phyloP scores from a whole-genome alignment of 441 rosid genomes.

The Populus hybrid region DNA sequence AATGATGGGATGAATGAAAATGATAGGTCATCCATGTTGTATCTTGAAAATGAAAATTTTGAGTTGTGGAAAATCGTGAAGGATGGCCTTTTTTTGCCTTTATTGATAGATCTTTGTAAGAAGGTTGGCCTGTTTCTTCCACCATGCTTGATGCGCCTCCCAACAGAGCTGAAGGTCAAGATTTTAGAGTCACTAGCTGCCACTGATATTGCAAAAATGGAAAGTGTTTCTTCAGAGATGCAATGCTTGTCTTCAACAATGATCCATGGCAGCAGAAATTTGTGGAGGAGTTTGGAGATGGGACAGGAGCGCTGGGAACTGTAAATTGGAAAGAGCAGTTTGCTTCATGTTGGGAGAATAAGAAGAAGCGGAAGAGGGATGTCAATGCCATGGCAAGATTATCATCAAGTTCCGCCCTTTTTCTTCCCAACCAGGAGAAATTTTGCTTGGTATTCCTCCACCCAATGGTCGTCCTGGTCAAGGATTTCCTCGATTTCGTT shows the following conservation, averaged over 20 bases:
- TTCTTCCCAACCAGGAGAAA: background rate
- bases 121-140: conserved; percentile 48
- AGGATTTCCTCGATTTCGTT: conserved; percentile 5
- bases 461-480: conserved; percentile 16
- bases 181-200: conserved; percentile 53
- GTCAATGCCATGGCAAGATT: conserved; percentile 8
- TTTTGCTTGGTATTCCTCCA: conserved; percentile 23
- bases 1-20: conserved; percentile 13
- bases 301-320: background rate
- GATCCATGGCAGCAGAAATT: conserved; percentile 67
- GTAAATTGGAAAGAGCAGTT: conserved; percentile 47
- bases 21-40: conserved; percentile 16
- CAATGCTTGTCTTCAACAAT: conserved; percentile 44
- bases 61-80: conserved; percentile 73
- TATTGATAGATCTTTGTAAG: conserved; percentile 54
- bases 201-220: conserved; percentile 47
- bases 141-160: conserved; percentile 48
- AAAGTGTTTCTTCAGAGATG: conserved; percentile 50
- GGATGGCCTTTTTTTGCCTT: conserved; percentile 59
- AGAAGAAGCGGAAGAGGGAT: conserved; percentile 17
- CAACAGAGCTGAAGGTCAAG: conserved; percentile 57
- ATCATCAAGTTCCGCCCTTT: conserved; percentile 1
- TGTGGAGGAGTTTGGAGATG: conserved; percentile 36
- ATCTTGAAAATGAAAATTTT: conserved; percentile 37
- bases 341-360: conserved; percentile 28